Percentiles rank a stretch among this genome's conserved stretches.
Conservation (phyloP, 139 green algal genomes). For the Chlamydomonas urium region DNA sequence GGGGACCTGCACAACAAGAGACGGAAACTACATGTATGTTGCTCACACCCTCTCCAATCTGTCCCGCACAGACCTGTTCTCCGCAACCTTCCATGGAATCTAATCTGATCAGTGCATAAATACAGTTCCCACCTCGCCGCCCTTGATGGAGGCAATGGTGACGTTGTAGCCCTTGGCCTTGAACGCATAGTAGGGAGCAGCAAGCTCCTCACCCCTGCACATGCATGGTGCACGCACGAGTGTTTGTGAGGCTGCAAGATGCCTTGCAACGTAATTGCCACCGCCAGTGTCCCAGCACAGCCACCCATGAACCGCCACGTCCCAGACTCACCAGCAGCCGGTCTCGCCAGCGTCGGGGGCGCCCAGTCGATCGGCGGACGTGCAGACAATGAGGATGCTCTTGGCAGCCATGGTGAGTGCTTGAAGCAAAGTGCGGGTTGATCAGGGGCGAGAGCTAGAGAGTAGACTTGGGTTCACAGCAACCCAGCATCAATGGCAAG, state of each 20-base stretch:
- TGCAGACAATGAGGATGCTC: slow-evolving; percentile 13
- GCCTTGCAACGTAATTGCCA: neutral
- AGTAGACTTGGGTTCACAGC: too few relatives aligned
- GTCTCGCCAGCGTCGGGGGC: neutral
- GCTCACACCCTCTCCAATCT: too few relatives aligned
- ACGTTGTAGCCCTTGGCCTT: slow-evolving; percentile 28
- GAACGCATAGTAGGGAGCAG: slow-evolving; percentile 33
- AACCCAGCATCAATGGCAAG: too few relatives aligned
- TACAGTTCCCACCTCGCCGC: slow-evolving; percentile 20
- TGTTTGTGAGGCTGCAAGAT: neutral
- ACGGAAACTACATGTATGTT: too few relatives aligned
- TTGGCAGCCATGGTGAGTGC: too few relatives aligned
- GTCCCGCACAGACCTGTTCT: too few relatives aligned
- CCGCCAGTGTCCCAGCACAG: neutral
- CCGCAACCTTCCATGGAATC: neutral
- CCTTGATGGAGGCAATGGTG: slow-evolving; percentile 24
- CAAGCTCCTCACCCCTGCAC: slow-evolving; percentile 28
- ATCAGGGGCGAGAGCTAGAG: too few relatives aligned
- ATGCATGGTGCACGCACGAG: neutral
- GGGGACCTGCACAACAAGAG: slow-evolving; percentile 14
- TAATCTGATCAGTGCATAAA: neutral
- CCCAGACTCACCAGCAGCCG: slow-evolving; percentile 1
- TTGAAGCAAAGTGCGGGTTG: too few relatives aligned
- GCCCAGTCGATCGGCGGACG: slow-evolving; percentile 1
- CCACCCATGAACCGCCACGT: neutral